Percentiles rank a stretch among this genome's conserved stretches.
Evolutionary conservation across 139 green algal species (phyloP).

Genomic region (Chlorella sp.): DNA sequence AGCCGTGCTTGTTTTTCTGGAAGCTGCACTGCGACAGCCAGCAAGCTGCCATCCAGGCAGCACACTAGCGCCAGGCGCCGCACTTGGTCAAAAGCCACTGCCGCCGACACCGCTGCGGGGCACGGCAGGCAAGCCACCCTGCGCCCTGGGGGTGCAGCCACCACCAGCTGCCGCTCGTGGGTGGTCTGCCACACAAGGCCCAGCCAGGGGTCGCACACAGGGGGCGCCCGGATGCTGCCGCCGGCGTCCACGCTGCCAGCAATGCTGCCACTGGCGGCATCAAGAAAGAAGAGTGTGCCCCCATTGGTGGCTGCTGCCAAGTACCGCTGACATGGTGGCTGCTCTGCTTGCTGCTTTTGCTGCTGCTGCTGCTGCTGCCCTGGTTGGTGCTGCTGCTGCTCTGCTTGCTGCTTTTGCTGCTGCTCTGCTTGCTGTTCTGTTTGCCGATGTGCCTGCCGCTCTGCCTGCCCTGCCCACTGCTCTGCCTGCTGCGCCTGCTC

Average conservation of each 20-base stretch:
- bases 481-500: background rate
- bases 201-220: slow-evolving; percentile 47
- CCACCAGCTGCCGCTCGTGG: slow-evolving; percentile 43
- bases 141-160: slow-evolving; percentile 6
- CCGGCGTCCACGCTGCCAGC: background rate
- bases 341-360: background rate
- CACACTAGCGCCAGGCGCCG: slow-evolving; percentile 24
- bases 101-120: slow-evolving; percentile 40
- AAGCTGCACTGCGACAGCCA: background rate
- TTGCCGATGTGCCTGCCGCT: background rate
- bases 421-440: background rate
- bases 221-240: slow-evolving; percentile 36
- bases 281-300: slow-evolving; percentile 42
- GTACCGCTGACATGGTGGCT: background rate
- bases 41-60: slow-evolving; percentile 41
- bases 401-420: background rate
- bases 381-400: background rate
- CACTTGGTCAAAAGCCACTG: slow-evolving; percentile 27
- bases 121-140: background rate
- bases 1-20: background rate
- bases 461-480: background rate
- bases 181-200: slow-evolving; percentile 45
- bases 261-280: background rate
- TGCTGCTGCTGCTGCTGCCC: background rate
- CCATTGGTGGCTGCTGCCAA: slow-evolving; percentile 40